Percentiles rank a stretch among this genome's conserved stretches.
These are phyloP conservation scores for Sarocladium kiliense DNA, from an alignment of 2,329 filamentous ascomycete genomes.

Conservation along the genomic window DNA sequence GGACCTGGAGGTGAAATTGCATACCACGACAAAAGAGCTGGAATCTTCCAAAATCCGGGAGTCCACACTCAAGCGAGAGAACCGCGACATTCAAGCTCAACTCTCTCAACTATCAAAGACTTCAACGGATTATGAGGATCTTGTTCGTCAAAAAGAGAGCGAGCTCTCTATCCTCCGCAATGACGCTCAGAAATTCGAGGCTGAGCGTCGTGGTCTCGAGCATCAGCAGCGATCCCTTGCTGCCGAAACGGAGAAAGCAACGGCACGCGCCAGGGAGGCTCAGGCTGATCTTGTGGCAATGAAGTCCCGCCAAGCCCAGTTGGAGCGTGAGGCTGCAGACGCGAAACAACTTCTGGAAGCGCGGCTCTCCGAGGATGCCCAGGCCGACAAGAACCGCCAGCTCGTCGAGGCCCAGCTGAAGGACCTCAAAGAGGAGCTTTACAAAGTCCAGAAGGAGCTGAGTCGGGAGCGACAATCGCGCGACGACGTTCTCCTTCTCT, in stretches of 20 bases:
- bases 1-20: slow-evolving; percentile 81
- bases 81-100: slow-evolving; percentile 76
- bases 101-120: slow-evolving; percentile 83
- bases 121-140: slow-evolving; percentile 90
- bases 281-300: slow-evolving; percentile 86
- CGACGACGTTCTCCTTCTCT: slow-evolving; percentile 86
- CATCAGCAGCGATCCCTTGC: slow-evolving; percentile 68
- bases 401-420: slow-evolving; percentile 83
- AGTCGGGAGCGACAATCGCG: slow-evolving; percentile 89
- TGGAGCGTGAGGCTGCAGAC: slow-evolving; percentile 85
- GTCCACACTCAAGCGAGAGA: slow-evolving; percentile 72
- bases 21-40: slow-evolving; percentile 72
- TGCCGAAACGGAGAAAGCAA: slow-evolving; percentile 73
- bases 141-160: slow-evolving; percentile 89
- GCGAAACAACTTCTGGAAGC: slow-evolving; percentile 82
- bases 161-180: slow-evolving; percentile 80
- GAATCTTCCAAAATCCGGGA: slow-evolving; percentile 68
- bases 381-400: slow-evolving; percentile 74
- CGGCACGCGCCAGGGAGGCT: slow-evolving; percentile 71
- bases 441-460: slow-evolving; percentile 79
- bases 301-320: slow-evolving; percentile 74
- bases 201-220: slow-evolving; percentile 73
- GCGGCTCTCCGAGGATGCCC: slow-evolving; percentile 82
- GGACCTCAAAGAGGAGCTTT: slow-evolving; percentile 80
- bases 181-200: slow-evolving; percentile 78